Evolutionary conservation across 805 yeast genomes (phyloP).

Genomic region (Brettanomyces bruxellensis): DNA sequence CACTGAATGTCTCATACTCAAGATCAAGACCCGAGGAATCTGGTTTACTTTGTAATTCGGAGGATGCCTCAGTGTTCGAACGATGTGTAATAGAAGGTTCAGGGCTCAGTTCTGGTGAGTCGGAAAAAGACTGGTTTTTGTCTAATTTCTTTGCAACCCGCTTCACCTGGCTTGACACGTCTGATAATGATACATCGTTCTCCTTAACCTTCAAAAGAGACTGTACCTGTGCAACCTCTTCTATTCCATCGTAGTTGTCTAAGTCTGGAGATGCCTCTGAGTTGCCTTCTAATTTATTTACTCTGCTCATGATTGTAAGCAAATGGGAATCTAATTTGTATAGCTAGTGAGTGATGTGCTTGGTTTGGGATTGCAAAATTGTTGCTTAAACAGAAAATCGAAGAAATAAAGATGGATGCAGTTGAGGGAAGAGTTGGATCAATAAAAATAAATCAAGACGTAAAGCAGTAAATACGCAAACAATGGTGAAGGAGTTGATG

Average conservation of each 20-base stretch:
- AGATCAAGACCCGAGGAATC: conserved; percentile 18
- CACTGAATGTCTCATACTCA: conserved; percentile 24
- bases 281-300: neutral
- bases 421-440: neutral
- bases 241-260: conserved; percentile 7
- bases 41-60: conserved; percentile 9
- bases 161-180: too few relatives aligned
- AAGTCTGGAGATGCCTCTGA: neutral
- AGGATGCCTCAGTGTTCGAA: neutral
- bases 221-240: conserved; percentile 7
- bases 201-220: conserved; percentile 1
- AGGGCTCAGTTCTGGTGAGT: too few relatives aligned
- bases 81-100: too few relatives aligned
- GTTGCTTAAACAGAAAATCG: neutral
- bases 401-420: neutral
- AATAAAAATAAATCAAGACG: too few relatives aligned
- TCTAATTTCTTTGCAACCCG: neutral
- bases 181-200: neutral
- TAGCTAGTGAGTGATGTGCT: too few relatives aligned
- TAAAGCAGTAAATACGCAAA: too few relatives aligned
- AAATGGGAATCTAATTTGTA: too few relatives aligned
- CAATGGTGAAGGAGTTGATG: too few relatives aligned
- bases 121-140: neutral
- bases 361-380: too few relatives aligned
- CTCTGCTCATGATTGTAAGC: neutral